Evolutionary conservation across 768 basidiomycete genomes (phyloP).

Genomic region (Dentipellis sp.): DNA sequence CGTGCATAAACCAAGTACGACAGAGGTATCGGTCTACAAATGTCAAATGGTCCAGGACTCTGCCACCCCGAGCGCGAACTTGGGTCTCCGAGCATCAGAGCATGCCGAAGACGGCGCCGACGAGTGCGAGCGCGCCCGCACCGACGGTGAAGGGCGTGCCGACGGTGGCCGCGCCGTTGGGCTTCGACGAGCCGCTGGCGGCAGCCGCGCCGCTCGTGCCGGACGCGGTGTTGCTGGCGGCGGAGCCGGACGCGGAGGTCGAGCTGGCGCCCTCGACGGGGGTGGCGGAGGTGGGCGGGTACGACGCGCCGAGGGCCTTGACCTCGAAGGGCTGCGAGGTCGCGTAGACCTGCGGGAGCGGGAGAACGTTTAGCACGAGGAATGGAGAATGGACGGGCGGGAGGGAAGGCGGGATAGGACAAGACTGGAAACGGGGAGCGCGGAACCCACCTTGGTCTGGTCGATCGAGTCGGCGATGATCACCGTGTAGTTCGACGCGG

Average conservation of each 20-base stretch:
- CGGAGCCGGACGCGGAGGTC: background rate
- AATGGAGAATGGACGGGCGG: background rate
- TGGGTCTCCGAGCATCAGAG: constrained; percentile 1
- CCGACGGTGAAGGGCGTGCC: constrained; percentile 2
- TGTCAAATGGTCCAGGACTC: background rate
- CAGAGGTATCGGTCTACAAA: background rate
- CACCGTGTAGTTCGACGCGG: constrained; percentile 42
- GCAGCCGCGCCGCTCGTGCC: background rate
- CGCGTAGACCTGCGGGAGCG: constrained; percentile 42
- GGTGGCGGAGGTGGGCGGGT: constrained; percentile 33
- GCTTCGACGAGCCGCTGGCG: background rate
- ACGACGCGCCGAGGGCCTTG: constrained; percentile 44
- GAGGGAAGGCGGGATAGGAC: background rate
- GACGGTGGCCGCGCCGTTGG: constrained; percentile 5
- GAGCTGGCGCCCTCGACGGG: constrained; percentile 17
- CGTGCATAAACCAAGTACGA: background rate
- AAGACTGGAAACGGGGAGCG: background rate
- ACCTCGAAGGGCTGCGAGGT: constrained; percentile 49
- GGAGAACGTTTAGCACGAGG: background rate
- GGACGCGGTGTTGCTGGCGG: background rate
- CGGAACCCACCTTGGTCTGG: constrained; percentile 38
- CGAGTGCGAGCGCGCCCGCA: constrained; percentile 10
- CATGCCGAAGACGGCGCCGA: constrained; percentile 11
- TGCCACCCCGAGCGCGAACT: too few relatives aligned
- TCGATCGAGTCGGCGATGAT: constrained; percentile 42